phyloP scores from a whole-genome alignment of 345 rosid species.

The Barbarea vulgaris region DNA sequence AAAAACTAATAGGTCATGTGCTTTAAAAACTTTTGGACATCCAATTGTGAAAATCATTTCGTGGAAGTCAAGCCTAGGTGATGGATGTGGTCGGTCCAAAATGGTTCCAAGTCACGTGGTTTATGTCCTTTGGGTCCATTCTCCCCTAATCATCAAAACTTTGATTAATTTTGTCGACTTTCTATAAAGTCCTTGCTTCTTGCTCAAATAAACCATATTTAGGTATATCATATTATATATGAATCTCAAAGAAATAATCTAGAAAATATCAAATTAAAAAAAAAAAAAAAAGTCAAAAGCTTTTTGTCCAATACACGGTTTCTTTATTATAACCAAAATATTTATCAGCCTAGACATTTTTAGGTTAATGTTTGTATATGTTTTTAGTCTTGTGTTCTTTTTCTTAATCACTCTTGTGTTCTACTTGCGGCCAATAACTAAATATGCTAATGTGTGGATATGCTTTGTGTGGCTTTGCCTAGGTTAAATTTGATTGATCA shows the following conservation, averaged over 20 bases:
- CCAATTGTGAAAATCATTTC: constrained; percentile 23
- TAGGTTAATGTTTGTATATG: neutral
- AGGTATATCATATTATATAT: neutral
- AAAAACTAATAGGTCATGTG: constrained; percentile 20
- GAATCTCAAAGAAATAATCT: neutral
- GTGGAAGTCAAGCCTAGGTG: constrained; percentile 36
- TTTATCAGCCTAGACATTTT: neutral
- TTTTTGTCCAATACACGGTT: neutral
- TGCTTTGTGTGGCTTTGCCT: neutral
- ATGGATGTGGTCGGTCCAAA: constrained; percentile 40
- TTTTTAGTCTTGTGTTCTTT: neutral
- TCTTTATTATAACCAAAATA: neutral
- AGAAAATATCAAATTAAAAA: no score
- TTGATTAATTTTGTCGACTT: constrained; percentile 34
- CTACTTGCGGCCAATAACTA: neutral
- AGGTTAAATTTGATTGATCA: neutral
- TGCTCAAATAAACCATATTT: neutral
- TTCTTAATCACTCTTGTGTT: neutral
- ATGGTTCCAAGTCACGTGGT: constrained; percentile 40
- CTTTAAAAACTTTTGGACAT: constrained; percentile 13
- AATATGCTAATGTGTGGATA: neutral
- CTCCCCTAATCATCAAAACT: constrained; percentile 36
- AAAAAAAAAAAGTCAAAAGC: neutral
- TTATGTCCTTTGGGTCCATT: constrained; percentile 37
- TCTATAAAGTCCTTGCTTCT: constrained; percentile 27